These are phyloP conservation scores for Aspergillus aculeatinus DNA, from an alignment of 2,329 filamentous ascomycete genomes.

Conservation along the genomic window DNA sequence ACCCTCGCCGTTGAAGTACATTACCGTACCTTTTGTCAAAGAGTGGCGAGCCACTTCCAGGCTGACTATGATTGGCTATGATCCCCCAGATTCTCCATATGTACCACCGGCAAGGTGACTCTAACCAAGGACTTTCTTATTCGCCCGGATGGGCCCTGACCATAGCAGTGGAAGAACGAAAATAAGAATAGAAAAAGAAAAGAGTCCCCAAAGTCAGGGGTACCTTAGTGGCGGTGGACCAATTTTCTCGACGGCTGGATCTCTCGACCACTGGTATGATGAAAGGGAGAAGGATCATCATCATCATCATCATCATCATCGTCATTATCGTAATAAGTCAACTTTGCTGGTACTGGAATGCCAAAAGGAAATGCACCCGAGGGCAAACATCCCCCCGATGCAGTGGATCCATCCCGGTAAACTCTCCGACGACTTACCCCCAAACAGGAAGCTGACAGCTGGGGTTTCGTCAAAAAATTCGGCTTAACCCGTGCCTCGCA, in stretches of 20 bases:
- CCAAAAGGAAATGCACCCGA: neutral
- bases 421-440: constrained; percentile 31
- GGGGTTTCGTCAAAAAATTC: constrained; percentile 19
- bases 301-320: neutral
- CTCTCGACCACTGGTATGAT: neutral
- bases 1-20: neutral
- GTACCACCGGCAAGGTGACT: neutral
- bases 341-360: neutral
- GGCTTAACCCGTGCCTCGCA: constrained; percentile 6
- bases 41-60: neutral
- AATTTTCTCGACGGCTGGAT: too few relatives aligned
- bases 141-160: neutral
- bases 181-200: neutral
- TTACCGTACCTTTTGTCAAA: neutral
- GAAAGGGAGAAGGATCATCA: neutral
- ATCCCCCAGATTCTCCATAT: neutral
- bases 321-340: too few relatives aligned
- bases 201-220: neutral
- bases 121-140: neutral
- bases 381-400: neutral
- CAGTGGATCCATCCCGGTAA: constrained; percentile 25
- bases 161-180: neutral
- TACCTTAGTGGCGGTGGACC: too few relatives aligned
- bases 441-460: constrained; percentile 34
- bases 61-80: neutral